Conservation (phyloP, 257 asterid genomes). For the Capsicum rhomboideum region DNA sequence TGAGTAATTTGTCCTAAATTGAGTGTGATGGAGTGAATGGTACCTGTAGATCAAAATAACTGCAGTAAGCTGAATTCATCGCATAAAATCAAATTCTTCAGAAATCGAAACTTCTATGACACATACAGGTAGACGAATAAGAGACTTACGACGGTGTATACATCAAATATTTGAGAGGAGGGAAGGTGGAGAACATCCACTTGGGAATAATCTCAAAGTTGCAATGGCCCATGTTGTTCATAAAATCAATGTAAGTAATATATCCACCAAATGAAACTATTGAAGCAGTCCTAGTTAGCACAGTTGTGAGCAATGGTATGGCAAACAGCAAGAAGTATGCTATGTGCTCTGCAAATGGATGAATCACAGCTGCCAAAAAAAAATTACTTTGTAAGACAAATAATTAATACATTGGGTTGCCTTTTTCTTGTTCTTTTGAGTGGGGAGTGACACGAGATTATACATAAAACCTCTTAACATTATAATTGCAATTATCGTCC, state of each 20-base stretch:
- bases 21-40: conserved; percentile 89
- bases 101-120: not conserved
- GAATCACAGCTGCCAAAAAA: conserved; percentile 20
- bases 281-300: conserved; percentile 12
- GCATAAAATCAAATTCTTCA: not conserved
- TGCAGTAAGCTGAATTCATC: not conserved
- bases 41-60: conserved; percentile 34
- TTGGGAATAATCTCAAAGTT: conserved; percentile 25
- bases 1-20: conserved; percentile 76
- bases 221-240: conserved; percentile 31
- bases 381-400: not conserved
- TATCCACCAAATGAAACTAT: not conserved
- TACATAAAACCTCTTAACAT: not conserved
- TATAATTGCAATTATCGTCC: not conserved
- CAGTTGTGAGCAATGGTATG: conserved; percentile 10
- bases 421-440: not conserved
- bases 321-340: conserved; percentile 17
- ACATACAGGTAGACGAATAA: too few relatives aligned
- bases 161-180: conserved; percentile 26
- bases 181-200: conserved; percentile 8
- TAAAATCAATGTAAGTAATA: conserved; percentile 19
- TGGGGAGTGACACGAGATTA: too few relatives aligned
- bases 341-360: conserved; percentile 28
- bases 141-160: conserved; percentile 28
- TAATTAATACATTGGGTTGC: not conserved